Conservation (phyloP, 805 yeast species). For the Jamesozyma hellenica region DNA sequence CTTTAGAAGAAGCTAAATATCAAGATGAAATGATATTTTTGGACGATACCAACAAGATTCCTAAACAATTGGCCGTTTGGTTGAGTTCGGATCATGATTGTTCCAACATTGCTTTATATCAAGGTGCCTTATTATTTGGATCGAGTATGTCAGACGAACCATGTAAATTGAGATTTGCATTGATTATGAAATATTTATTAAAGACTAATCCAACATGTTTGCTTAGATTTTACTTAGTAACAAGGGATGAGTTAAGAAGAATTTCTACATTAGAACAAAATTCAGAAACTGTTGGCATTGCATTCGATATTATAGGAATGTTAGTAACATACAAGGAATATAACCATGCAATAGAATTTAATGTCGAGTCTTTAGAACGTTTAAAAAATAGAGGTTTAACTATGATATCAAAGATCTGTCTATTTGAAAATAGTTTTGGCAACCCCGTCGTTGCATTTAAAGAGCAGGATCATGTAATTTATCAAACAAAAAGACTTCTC, state of each 20-base stretch:
- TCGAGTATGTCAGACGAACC: conserved; percentile 30
- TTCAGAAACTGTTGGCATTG: conserved; percentile 22
- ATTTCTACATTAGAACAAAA: conserved; percentile 21
- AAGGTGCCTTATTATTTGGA: conserved; percentile 28
- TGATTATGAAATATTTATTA: conserved; percentile 26
- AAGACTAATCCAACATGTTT: conserved; percentile 27
- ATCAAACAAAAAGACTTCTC: conserved; percentile 14
- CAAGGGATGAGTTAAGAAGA: conserved; percentile 22
- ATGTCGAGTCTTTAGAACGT: conserved; percentile 8
- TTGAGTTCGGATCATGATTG: conserved; percentile 18
- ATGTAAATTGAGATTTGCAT: conserved; percentile 27
- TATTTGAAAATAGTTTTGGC: conserved; percentile 5
- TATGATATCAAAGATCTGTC: conserved; percentile 9
- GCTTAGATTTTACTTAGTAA: conserved; percentile 23
- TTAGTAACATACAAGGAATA: conserved; percentile 24
- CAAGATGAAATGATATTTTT: conserved; percentile 24
- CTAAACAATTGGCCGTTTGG: conserved; percentile 27
- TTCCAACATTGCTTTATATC: conserved; percentile 29
- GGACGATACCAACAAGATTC: conserved; percentile 29
- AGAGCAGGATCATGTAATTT: conserved; percentile 5
- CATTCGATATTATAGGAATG: conserved; percentile 20
- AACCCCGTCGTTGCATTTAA: conserved; percentile 7
- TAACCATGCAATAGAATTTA: conserved; percentile 10
- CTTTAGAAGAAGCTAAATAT: conserved; percentile 29
- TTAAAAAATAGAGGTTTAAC: conserved; percentile 15